Conservation (phyloP, 805 yeast genomes). For the Danielia oregonensis region DNA sequence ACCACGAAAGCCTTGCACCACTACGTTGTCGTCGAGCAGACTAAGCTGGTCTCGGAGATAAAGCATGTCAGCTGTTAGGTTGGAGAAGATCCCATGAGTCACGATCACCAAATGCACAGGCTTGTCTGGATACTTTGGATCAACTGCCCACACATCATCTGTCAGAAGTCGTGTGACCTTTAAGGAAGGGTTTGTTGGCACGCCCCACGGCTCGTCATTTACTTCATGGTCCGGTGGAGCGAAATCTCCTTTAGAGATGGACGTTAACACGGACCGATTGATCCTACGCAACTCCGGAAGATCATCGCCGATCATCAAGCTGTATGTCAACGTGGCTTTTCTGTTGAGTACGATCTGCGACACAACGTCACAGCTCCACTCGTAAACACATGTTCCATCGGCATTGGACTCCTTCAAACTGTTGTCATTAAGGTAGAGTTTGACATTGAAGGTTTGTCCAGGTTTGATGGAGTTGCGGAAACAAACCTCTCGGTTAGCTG, state of each 20-base stretch:
- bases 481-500: slow-evolving; percentile 27
- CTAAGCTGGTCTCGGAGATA: slow-evolving; percentile 32
- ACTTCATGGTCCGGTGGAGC: slow-evolving; percentile 6
- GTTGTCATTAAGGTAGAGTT: slow-evolving; percentile 46
- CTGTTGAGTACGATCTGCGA: slow-evolving; percentile 39
- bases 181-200: slow-evolving; percentile 12
- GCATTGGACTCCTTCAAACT: slow-evolving; percentile 21
- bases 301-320: slow-evolving; percentile 37
- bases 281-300: slow-evolving; percentile 28
- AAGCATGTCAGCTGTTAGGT: slow-evolving; percentile 43
- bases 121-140: slow-evolving; percentile 16
- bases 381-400: slow-evolving; percentile 19
- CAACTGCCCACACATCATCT: slow-evolving; percentile 31
- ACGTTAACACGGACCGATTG: slow-evolving; percentile 20
- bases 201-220: slow-evolving; percentile 11
- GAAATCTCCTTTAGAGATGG: slow-evolving; percentile 15
- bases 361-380: slow-evolving; percentile 39
- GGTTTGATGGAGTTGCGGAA: slow-evolving; percentile 55
- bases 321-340: slow-evolving; percentile 28
- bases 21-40: slow-evolving; percentile 27
- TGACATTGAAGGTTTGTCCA: slow-evolving; percentile 61
- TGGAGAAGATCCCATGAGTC: slow-evolving; percentile 44
- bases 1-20: slow-evolving; percentile 36
- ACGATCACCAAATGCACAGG: slow-evolving; percentile 39
- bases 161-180: slow-evolving; percentile 23